Conservation (phyloP, 2,329 filamentous ascomycete species). For the Fusarium heterosporum region DNA sequence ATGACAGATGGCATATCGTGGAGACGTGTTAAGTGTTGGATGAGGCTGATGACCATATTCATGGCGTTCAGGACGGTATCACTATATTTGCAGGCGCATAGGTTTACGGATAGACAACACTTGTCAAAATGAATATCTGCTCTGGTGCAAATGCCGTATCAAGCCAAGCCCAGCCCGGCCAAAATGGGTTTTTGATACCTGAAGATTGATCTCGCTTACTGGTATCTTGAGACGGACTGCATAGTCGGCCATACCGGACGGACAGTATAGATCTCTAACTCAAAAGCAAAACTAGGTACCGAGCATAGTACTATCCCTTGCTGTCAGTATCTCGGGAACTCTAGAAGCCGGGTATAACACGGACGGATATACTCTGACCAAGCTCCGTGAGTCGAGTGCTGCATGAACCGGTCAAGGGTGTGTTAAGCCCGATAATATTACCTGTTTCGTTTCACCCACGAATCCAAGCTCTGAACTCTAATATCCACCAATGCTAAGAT, state of each 20-base stretch:
- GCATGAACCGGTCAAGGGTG: conserved; percentile 22
- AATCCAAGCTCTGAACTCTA: conserved; percentile 10
- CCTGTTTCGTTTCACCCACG: conserved; percentile 37
- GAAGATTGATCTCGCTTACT: not conserved
- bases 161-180: not conserved
- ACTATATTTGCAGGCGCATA: conserved; percentile 31
- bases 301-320: not conserved
- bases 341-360: conserved; percentile 29
- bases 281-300: not conserved
- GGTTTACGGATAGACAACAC: conserved; percentile 8
- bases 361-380: conserved; percentile 20
- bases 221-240: not conserved
- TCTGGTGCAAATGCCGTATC: not conserved
- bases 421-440: conserved; percentile 9
- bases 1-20: not conserved
- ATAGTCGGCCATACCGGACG: conserved; percentile 10
- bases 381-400: not conserved
- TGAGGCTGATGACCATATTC: conserved; percentile 14
- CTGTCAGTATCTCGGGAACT: conserved; percentile 4
- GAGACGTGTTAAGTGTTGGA: not conserved
- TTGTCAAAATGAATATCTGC: conserved; percentile 10
- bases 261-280: conserved; percentile 1
- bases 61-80: conserved; percentile 33
- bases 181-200: not conserved
- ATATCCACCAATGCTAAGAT: not conserved